Conservation (phyloP, 2,329 filamentous ascomycete genomes). For the Aspergillus sp. region DNA sequence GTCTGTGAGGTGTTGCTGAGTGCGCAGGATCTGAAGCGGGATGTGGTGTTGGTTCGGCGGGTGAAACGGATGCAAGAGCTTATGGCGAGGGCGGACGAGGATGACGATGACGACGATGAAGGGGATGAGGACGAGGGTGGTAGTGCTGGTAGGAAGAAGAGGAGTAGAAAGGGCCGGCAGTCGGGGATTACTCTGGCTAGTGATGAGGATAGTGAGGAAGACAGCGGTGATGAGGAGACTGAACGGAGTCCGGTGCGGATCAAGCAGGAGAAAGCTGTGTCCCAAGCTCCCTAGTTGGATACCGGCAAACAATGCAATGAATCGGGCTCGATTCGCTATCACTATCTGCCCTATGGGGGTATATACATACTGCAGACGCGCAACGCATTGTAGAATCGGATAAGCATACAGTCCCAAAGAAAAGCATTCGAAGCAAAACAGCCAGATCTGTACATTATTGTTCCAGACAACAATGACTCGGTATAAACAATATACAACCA, state of each 20-base stretch:
- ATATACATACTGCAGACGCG: too few species aligned
- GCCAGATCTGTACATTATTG: too few species aligned
- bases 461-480: too few species aligned
- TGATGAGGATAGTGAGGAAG: slow-evolving; percentile 19
- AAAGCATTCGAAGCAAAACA: neutral
- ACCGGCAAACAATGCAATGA: too few species aligned
- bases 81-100: slow-evolving; percentile 20
- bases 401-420: neutral
- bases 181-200: slow-evolving; percentile 26
- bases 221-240: neutral
- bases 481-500: neutral
- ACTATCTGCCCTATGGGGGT: neutral
- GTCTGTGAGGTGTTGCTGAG: slow-evolving; percentile 32
- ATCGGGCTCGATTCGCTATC: too few species aligned
- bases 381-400: too few species aligned
- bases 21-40: slow-evolving; percentile 29
- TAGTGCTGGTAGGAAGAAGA: slow-evolving; percentile 7
- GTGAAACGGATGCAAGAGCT: slow-evolving; percentile 28
- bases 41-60: slow-evolving; percentile 33
- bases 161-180: slow-evolving; percentile 7
- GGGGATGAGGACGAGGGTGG: slow-evolving; percentile 7
- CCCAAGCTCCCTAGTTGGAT: too few species aligned
- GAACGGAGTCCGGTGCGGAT: slow-evolving; percentile 5
- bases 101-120: slow-evolving; percentile 20
- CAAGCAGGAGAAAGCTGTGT: slow-evolving; percentile 11